Conservation (phyloP, 345 rosid genomes). For the Eucalyptus pumila region DNA sequence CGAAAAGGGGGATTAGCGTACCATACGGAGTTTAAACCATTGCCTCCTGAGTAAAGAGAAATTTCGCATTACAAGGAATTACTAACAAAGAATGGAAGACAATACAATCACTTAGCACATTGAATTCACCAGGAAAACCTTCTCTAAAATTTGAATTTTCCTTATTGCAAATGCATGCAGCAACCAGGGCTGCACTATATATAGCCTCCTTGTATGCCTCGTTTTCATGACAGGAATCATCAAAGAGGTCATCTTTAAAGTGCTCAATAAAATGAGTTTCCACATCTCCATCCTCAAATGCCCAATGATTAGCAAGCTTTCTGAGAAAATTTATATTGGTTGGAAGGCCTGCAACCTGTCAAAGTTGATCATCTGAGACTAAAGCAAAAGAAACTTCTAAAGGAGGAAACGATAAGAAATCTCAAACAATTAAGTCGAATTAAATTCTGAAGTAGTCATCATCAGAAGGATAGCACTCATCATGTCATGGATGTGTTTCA, state of each 20-base stretch:
- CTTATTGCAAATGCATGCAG: constrained; percentile 64
- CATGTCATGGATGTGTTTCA: not conserved
- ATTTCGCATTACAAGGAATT: not conserved
- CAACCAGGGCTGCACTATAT: constrained; percentile 46
- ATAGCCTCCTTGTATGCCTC: constrained; percentile 32
- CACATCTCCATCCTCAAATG: constrained; percentile 66
- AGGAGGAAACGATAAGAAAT: not conserved
- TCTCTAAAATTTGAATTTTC: constrained; percentile 34
- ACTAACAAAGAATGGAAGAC: not conserved
- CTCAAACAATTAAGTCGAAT: not conserved
- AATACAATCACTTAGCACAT: not conserved
- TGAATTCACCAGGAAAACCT: constrained; percentile 36
- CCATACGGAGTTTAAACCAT: constrained; percentile 47
- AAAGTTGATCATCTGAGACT: not conserved
- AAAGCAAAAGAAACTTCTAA: not conserved
- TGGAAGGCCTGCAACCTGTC: constrained; percentile 92
- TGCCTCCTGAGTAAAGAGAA: constrained; percentile 30
- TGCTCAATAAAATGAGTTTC: constrained; percentile 95
- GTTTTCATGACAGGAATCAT: constrained; percentile 41
- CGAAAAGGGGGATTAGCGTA: constrained; percentile 71
- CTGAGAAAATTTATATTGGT: constrained; percentile 78
- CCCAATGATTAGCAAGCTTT: constrained; percentile 64
- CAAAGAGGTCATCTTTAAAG: constrained; percentile 60
- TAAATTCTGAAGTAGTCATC: not conserved
- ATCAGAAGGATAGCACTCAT: not conserved